Evolutionary conservation across 768 basidiomycete genomes (phyloP), one percentile per base, ranked within the genome.

Genomic region (Suillus discolor): DNA sequence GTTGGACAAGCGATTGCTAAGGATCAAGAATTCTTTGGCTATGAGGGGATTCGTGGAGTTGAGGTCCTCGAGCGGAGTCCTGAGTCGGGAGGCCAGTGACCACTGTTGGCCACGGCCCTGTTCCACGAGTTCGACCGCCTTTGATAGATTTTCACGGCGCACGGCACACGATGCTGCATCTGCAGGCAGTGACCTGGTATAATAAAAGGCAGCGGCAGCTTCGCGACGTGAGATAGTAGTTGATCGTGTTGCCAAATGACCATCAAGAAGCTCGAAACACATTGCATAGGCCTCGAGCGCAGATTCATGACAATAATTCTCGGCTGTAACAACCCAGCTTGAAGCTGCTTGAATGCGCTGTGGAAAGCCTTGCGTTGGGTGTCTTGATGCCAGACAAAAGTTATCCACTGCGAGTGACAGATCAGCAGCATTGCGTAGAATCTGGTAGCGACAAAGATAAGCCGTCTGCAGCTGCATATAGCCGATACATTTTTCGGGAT

Each of bases 41-140:
- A 31, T 31, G 31, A 31, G 31, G 31, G 31, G 6, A 31, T 31
- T 31, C 31, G 31, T 31, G 31, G n/a, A 38, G 5, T 62, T 44
- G 23, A 76, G 67, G 49, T 68, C 66, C 57, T 77, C 74, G 7
- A 74, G 36, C 16, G 75, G 70, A 15, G 72, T 69, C 6, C 69
- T 70, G 8, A 74, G 71, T 23, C 71, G 67, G 23, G 70, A 61
- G 7, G 75, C 42, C 53, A 76, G 75, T 31, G 67, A 68, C 75
- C 75, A 77, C 31, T 31, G 31, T 31, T 31, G 31, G 31, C 31
- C 31, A 31, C 31, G 31, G 31, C 31, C 31, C 31, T 31, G 71
- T 47, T 77, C 75, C 47, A 74, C 54, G 69, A 74, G 72, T 65
- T 74, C 71, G 4, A 75, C 28, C 5, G 73, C 73, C 23, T 49